Conservation (phyloP, 2,329 filamentous ascomycete species). For the Diaporthe vaccinii region DNA sequence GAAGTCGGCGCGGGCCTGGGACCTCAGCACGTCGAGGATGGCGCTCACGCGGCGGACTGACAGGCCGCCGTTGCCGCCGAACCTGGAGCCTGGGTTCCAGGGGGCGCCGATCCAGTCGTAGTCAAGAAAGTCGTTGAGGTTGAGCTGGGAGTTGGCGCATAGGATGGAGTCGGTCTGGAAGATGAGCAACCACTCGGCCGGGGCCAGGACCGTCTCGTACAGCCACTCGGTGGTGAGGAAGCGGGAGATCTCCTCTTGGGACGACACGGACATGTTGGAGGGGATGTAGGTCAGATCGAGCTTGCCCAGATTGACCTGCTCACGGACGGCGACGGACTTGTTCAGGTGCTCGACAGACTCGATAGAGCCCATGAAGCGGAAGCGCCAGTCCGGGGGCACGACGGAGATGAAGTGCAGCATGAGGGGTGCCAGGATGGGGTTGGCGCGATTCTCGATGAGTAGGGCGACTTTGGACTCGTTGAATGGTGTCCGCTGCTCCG, state of each 20-base stretch:
- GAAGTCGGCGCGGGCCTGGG: conserved; percentile 64
- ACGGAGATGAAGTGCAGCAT: conserved; percentile 66
- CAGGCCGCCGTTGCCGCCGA: conserved; percentile 67
- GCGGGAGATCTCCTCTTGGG: conserved; percentile 62
- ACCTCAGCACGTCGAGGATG: conserved; percentile 62
- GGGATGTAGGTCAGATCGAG: conserved; percentile 65
- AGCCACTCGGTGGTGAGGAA: conserved; percentile 65
- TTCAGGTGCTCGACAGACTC: conserved; percentile 45
- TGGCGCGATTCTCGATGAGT: conserved; percentile 63
- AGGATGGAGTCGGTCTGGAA: conserved; percentile 70
- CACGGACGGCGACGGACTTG: conserved; percentile 58
- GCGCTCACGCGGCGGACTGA: conserved; percentile 66
- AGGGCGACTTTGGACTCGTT: conserved; percentile 66
- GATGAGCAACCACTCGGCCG: conserved; percentile 67
- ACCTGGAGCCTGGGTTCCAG: conserved; percentile 57
- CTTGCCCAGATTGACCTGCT: conserved; percentile 65
- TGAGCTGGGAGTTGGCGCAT: conserved; percentile 65
- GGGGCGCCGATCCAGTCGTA: conserved; percentile 68
- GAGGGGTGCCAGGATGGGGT: conserved; percentile 63
- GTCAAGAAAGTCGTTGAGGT: conserved; percentile 66
- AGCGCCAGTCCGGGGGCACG: conserved; percentile 67
- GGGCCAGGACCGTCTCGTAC: conserved; percentile 64
- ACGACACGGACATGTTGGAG: conserved; percentile 59
- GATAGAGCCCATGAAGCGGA: conserved; percentile 65
- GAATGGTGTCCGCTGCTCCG: conserved; percentile 52